Conservation (phyloP, 345 rosid species). For the Noccaea bulbosa region DNA sequence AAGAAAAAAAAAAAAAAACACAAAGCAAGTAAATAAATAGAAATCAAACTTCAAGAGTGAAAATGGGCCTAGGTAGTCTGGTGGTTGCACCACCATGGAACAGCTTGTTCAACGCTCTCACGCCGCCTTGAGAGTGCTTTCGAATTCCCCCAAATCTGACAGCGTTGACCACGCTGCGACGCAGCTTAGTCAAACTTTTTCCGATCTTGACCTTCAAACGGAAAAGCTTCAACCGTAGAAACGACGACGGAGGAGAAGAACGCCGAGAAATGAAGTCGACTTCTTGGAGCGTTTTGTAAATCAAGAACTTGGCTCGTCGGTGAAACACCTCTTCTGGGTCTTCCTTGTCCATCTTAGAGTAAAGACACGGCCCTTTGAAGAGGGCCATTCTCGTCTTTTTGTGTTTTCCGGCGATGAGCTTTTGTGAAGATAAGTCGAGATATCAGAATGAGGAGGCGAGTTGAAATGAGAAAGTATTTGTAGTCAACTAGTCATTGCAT, state of each 20-base stretch:
- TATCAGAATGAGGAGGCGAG: constrained; percentile 11
- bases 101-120: constrained; percentile 35
- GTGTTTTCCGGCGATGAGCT: not conserved
- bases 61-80: constrained; percentile 47
- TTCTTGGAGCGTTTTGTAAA: constrained; percentile 64
- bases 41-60: constrained; percentile 42
- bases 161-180: constrained; percentile 23
- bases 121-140: constrained; percentile 37
- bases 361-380: constrained; percentile 43
- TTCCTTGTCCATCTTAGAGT: constrained; percentile 72
- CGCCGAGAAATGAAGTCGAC: constrained; percentile 46
- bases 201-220: constrained; percentile 68
- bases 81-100: constrained; percentile 45
- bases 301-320: constrained; percentile 80
- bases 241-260: constrained; percentile 44
- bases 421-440: not conserved
- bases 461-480: constrained; percentile 42
- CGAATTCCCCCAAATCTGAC: constrained; percentile 37
- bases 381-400: constrained; percentile 47
- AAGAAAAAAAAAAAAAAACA: constrained; percentile 22
- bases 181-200: constrained; percentile 56
- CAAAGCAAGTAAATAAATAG: not conserved
- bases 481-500: constrained; percentile 47
- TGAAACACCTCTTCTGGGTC: constrained; percentile 65
- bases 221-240: constrained; percentile 54